Conservation (phyloP, 2,329 filamentous ascomycete species). For the Ascocoryne sarcoides region DNA sequence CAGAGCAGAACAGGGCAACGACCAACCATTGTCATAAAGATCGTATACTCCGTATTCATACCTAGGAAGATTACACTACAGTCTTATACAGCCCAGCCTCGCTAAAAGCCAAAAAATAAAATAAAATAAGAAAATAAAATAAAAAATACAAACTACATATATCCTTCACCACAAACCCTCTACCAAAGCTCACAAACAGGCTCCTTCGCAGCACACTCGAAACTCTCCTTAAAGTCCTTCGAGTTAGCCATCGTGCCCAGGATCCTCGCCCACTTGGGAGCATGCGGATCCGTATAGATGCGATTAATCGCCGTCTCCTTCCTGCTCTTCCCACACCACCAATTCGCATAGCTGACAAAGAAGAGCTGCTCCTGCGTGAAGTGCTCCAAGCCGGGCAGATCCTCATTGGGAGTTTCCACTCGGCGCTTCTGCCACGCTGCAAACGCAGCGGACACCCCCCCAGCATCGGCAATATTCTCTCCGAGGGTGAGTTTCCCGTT, state of each 20-base stretch:
- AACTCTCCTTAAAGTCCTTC: constrained; percentile 57
- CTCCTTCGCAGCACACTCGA: constrained; percentile 55
- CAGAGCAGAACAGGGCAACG: too few relatives aligned
- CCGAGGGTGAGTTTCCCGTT: constrained; percentile 55
- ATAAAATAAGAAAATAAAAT: too few relatives aligned
- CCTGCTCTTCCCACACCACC: constrained; percentile 58
- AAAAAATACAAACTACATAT: too few relatives aligned
- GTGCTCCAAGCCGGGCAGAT: constrained; percentile 50
- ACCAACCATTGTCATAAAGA: too few relatives aligned
- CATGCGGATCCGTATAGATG: constrained; percentile 57
- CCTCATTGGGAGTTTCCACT: constrained; percentile 38
- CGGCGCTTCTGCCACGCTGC: constrained; percentile 56
- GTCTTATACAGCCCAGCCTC: too few relatives aligned
- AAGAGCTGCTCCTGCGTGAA: constrained; percentile 64
- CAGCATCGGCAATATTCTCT: constrained; percentile 66
- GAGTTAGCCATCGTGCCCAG: constrained; percentile 59
- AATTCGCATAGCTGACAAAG: constrained; percentile 55
- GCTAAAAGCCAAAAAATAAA: too few relatives aligned
- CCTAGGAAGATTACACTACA: too few relatives aligned
- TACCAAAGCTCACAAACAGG: constrained; percentile 64
- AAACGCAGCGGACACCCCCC: constrained; percentile 54
- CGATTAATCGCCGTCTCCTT: constrained; percentile 47
- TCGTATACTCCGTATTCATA: too few relatives aligned
- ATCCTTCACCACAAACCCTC: too few relatives aligned
- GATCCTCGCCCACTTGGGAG: constrained; percentile 53